Base-by-base conservation (phyloP, 1,284 basidiomycete species). In the Takashimella koratensis region DNA sequence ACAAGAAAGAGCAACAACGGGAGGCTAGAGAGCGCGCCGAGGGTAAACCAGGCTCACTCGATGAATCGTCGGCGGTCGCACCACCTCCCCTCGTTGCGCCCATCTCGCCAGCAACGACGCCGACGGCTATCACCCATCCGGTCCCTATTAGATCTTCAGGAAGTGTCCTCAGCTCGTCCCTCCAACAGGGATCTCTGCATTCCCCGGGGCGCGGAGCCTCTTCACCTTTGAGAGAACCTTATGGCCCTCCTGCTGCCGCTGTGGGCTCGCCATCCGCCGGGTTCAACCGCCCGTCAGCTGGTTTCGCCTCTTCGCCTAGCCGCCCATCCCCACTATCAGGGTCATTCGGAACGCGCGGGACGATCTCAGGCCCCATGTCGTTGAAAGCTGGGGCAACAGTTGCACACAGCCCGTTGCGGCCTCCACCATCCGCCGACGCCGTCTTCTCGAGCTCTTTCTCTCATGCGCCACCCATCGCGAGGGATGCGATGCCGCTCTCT, bases 1-100 rank as follows among this genome's bases (percentile, higher is more conserved):
- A 98, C 79, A 98, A 98, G 81, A 92, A 95, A 68, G 88, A 90
- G 10, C 91, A 92, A 1, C 94, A 97, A 68, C 79, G 83, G 42
- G 86, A 83, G 22, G 77, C 80, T 5, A 62, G 67, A 13, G 70
- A 69, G 41, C 45, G 57, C 12, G 51, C 57, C 40, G 60, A 58
- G 21, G 47, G 26, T 19, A 45, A 39, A 51, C 30, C 48, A 54
- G 39, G 45, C 47, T 19, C 45, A 44, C 22, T 50, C 52, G n/a
- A 44, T 40, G n/a, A n/a, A n/a, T n/a, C n/a, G n/a, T n/a, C n/a
- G n/a, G n/a, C n/a, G n/a, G 11, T 24, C n/a, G 21, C 19, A 22
- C 4, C 36, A 22, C 19, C 11, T 5, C 24, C 16, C 10, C 45
- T 21, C 20, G 19, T 16, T 21, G 19, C 16, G 11, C 19, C 13